phyloP scores from a whole-genome alignment of 2,329 filamentous ascomycete species.

The Fusarium haematococcum region DNA sequence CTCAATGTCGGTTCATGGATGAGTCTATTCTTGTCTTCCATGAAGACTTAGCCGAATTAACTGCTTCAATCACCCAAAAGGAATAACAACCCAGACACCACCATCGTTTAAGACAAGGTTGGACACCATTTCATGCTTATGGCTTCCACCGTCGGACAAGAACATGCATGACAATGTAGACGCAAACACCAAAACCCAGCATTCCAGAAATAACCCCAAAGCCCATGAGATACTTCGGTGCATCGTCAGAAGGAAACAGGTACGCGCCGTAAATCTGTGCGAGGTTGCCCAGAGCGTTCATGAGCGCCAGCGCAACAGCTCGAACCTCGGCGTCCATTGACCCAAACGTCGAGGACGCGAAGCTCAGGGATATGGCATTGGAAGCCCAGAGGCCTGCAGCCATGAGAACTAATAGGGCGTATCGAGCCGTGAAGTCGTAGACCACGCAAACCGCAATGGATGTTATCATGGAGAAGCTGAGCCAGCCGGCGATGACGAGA shows the following conservation, averaged over 20 bases:
- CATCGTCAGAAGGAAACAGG: slow-evolving; percentile 61
- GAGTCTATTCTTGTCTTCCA: neutral
- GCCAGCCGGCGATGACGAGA: neutral
- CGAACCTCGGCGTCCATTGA: slow-evolving; percentile 61
- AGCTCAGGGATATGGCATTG: slow-evolving; percentile 64
- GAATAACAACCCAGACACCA: neutral
- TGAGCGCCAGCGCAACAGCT: slow-evolving; percentile 61
- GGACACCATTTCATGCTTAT: neutral
- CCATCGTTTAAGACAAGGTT: neutral
- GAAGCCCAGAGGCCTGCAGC: slow-evolving; percentile 66
- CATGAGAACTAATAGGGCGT: slow-evolving; percentile 66
- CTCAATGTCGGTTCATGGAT: neutral
- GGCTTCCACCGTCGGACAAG: neutral
- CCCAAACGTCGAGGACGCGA: slow-evolving; percentile 63
- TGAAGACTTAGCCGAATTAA: neutral
- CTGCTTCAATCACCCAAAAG: neutral
- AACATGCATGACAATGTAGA: neutral
- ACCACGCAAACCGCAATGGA: slow-evolving; percentile 59
- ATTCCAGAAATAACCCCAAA: slow-evolving; percentile 46
- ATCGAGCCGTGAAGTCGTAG: slow-evolving; percentile 63
- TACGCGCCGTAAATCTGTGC: slow-evolving; percentile 68
- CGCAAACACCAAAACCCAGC: neutral
- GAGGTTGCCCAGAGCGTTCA: slow-evolving; percentile 67
- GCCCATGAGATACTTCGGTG: slow-evolving; percentile 62
- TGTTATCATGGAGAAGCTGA: slow-evolving; percentile 6